Evolutionary conservation across 176 grass and related monocot genomes (phyloP).

Genomic region (Aegilops sharonensis): DNA sequence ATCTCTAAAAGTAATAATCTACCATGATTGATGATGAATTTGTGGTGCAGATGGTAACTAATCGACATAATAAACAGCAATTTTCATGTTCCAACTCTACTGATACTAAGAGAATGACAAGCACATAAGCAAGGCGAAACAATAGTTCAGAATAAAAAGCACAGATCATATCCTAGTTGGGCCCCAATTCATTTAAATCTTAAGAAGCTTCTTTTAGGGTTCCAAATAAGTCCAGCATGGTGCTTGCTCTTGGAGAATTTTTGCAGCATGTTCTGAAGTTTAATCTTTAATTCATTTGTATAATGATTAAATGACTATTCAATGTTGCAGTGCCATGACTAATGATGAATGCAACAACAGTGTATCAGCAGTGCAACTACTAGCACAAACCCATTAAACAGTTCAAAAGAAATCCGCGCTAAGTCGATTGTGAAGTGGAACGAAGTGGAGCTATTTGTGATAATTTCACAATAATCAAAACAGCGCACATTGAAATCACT

Average conservation of each 20-base stretch:
- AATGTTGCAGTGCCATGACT: background rate
- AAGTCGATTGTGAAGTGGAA: background rate
- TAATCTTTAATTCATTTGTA: background rate
- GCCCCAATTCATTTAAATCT: background rate
- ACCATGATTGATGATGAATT: background rate
- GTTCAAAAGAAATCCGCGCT: background rate
- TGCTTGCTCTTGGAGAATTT: background rate
- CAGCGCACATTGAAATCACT: background rate
- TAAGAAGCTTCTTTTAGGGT: background rate
- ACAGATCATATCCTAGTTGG: background rate
- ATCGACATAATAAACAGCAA: slow-evolving; percentile 9
- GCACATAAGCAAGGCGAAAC: background rate
- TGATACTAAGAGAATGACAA: background rate
- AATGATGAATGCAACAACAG: background rate
- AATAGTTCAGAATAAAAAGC: background rate
- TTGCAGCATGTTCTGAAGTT: background rate
- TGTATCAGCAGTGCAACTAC: background rate
- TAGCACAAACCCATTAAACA: background rate
- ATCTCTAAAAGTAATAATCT: background rate
- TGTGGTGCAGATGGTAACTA: background rate
- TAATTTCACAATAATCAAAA: background rate
- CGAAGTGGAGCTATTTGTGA: background rate
- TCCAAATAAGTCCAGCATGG: background rate
- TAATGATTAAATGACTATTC: background rate
- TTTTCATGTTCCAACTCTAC: background rate